These are phyloP conservation scores for Vitis labrusca DNA, from an alignment of 164 flowering plant genomes.

Conservation along the genomic window DNA sequence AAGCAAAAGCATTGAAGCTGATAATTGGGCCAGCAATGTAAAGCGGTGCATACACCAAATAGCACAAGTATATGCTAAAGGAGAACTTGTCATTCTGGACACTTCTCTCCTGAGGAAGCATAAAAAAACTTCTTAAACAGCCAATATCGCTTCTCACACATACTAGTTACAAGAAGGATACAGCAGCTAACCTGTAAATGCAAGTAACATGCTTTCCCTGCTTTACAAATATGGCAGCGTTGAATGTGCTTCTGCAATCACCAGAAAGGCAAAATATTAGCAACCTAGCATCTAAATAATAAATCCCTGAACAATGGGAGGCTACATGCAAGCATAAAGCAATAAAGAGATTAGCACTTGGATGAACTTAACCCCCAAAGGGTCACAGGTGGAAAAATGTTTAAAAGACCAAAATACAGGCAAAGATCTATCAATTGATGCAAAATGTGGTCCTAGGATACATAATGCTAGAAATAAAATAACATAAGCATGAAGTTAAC, in stretches of 20 bases:
- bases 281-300: constrained; percentile 2
- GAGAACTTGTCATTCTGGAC: constrained; percentile 47
- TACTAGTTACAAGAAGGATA: neutral
- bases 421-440: no score
- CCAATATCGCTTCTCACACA: neutral
- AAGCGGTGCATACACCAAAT: constrained; percentile 91
- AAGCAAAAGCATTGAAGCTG: constrained; percentile 91
- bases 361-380: neutral
- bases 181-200: constrained; percentile 52
- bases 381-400: neutral
- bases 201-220: constrained; percentile 71
- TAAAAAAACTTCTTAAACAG: constrained; percentile 8
- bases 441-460: neutral
- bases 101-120: constrained; percentile 65
- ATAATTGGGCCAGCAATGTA: constrained; percentile 94
- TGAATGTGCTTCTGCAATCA: constrained; percentile 68
- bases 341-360: neutral
- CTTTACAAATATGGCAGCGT: constrained; percentile 61
- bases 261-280: constrained; percentile 14
- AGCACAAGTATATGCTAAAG: constrained; percentile 66
- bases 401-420: no score
- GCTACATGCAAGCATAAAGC: neutral
- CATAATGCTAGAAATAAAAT: neutral
- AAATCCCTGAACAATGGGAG: neutral
- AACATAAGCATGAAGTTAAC: neutral